Evolutionary conservation across 495 filamentous ascomycete species (phyloP), one percentile per base, ranked within the genome.

Genomic region (Daldinia childiae): DNA sequence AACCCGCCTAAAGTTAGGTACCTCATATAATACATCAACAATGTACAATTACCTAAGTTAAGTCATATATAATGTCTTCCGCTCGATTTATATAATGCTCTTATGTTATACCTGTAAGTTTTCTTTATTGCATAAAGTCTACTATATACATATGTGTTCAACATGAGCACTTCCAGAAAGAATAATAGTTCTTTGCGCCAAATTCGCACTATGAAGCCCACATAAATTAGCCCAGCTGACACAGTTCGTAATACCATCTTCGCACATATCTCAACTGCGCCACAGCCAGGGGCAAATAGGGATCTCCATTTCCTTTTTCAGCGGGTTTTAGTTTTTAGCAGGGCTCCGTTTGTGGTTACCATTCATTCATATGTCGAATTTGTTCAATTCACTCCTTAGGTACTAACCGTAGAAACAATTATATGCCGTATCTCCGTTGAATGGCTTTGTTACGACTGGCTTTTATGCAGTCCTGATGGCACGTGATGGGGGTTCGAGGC

Each of bases 401-500:
- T n/a, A 58, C 43, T 48, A 34, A 32, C n/a, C 27, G 6, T 29
- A 4, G 21, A 68, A 51, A 57, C 48, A 34, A 34, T 67, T 71
- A 71, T n/a, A 62, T 50, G 24, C 5, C 21, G 50, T 26, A 55
- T 62, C 34, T 57, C 29, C 50, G 45, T 68, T 73, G 70, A 73
- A 68, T 73, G 70, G 70, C 64, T 73, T 68, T 61, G 41, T 34
- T 65, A 39, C 64, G 17, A 65, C 14, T 64, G 57, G 55, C 56
- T 56, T 69, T 69, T 69, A 72, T 76, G 73, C 61, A 62, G 56
- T 69, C 66, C 63, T 45, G 56, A 78, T 79, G 77, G 76, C 78
- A 71, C 70, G 79, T 59, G 77, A 75, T 73, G 75, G 75, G 21
- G 78, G 73, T 34, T 71, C 77, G 30, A 78, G 78, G 60, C 72